phyloP scores from a whole-genome alignment of 495 filamentous ascomycete species.

The Talaromyces wortmannii region DNA sequence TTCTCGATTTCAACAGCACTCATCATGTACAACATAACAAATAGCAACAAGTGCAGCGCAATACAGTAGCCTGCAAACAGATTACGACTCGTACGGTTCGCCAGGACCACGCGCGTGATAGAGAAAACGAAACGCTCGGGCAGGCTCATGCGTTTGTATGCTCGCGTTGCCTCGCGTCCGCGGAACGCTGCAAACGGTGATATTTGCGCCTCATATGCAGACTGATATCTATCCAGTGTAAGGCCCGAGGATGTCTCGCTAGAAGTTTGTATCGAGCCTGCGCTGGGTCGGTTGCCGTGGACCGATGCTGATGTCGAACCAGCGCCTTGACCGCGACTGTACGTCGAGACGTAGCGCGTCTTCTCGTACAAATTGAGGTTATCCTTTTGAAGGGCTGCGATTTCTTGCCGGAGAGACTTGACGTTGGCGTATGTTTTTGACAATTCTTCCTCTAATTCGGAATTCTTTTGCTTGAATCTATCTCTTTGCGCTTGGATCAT shows the following conservation, averaged over 20 bases:
- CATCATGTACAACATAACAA: conserved; percentile 79
- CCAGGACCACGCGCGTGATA: conserved; percentile 82
- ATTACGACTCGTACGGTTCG: conserved; percentile 84
- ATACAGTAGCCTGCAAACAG: conserved; percentile 94
- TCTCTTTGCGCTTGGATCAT: conserved; percentile 98
- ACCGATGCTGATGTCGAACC: conserved; percentile 65
- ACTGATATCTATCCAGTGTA: conserved; percentile 79
- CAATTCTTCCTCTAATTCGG: conserved; percentile 85
- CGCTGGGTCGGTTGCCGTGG: conserved; percentile 66
- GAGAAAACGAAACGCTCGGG: conserved; percentile 88
- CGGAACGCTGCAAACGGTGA: conserved; percentile 94
- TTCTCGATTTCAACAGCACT: conserved; percentile 57
- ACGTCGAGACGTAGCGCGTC: conserved; percentile 90
- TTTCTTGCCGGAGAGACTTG: conserved; percentile 81
- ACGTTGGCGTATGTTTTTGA: conserved; percentile 75
- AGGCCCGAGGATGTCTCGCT: conserved; percentile 55
- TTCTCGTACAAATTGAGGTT: conserved; percentile 97
- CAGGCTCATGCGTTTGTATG: conserved; percentile 91
- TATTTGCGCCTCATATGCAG: conserved; percentile 90
- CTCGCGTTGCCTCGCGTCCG: conserved; percentile 81
- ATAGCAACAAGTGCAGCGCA: conserved; percentile 78
- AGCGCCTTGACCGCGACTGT: conserved; percentile 60
- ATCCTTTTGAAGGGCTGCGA: conserved; percentile 89
- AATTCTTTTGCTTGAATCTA: conserved; percentile 94
- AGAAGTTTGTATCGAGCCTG: conserved; percentile 58